Conservation (phyloP, 805 yeast genomes). For the Candida lessepsii region DNA sequence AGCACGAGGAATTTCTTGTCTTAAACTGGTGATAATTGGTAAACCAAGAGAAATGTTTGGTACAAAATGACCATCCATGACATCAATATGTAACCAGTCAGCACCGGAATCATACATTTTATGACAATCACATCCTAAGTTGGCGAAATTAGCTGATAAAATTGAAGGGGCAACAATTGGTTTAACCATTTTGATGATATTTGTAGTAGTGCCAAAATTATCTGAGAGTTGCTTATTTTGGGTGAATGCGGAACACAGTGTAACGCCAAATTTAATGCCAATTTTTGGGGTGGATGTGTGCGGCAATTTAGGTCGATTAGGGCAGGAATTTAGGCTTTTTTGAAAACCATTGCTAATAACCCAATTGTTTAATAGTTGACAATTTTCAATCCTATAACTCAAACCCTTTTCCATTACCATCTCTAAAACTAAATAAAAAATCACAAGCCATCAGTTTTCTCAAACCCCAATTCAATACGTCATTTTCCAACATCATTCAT, state of each 20-base stretch:
- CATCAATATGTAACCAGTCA: constrained; percentile 97
- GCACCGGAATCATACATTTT: constrained; percentile 76
- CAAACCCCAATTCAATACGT: no score
- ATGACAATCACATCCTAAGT: constrained; percentile 84
- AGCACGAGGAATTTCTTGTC: constrained; percentile 72
- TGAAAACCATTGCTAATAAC: background rate
- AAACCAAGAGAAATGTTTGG: constrained; percentile 96
- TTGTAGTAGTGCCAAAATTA: background rate
- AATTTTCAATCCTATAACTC: no score
- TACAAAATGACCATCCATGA: constrained; percentile 98
- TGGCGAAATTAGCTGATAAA: constrained; percentile 87
- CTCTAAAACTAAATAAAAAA: no score
- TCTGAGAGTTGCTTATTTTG: constrained; percentile 1
- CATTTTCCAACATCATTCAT: no score
- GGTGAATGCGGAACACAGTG: constrained; percentile 5
- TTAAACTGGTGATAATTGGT: constrained; percentile 76
- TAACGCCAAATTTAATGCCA: background rate
- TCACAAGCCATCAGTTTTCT: no score
- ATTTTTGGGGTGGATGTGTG: no score
- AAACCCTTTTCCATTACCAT: no score
- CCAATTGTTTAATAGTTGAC: background rate
- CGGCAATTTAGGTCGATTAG: no score
- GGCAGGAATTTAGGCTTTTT: background rate
- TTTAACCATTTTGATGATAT: constrained; percentile 64
- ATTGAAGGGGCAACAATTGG: constrained; percentile 93